Conservation (phyloP, 441 rosid species). For the Sinapis alba region DNA sequence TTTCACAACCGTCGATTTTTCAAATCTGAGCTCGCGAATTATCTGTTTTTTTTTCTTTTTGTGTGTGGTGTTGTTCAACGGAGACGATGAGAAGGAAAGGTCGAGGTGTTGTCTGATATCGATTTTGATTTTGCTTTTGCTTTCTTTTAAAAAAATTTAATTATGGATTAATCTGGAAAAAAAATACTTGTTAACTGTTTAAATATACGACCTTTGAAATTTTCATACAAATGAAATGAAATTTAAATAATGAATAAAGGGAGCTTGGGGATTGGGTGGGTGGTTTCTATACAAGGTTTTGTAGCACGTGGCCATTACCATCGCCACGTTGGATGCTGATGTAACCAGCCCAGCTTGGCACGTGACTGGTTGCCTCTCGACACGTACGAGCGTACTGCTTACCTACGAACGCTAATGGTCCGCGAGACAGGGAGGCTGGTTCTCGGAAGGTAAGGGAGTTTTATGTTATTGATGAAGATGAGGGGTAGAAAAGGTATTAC, state of each 20-base stretch:
- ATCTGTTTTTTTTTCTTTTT: conserved; percentile 8
- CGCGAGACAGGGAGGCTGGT: conserved; percentile 22
- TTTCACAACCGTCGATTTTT: conserved; percentile 1
- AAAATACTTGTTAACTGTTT: conserved; percentile 6
- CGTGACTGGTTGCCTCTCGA: conserved; percentile 37
- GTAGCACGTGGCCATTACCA: conserved; percentile 52
- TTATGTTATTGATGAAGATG: neutral
- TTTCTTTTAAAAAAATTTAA: conserved; percentile 28
- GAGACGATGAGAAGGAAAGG: conserved; percentile 36
- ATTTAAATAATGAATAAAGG: conserved; percentile 27
- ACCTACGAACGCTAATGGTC: conserved; percentile 31
- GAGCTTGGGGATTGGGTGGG: conserved; percentile 36
- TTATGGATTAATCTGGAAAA: conserved; percentile 17
- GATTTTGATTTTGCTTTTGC: conserved; percentile 42
- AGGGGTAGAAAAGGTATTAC: neutral
- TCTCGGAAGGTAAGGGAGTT: neutral
- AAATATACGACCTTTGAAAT: neutral
- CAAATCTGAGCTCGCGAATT: conserved; percentile 33
- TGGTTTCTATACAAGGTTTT: conserved; percentile 39
- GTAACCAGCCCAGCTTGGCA: conserved; percentile 40
- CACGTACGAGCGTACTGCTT: conserved; percentile 18
- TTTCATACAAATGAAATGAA: too few relatives aligned
- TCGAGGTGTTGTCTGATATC: conserved; percentile 37
- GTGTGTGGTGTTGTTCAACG: conserved; percentile 38
- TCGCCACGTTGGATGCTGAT: conserved; percentile 52